phyloP scores from a whole-genome alignment of 169 alveolate genomes.

The Perkinsus olseni region DNA sequence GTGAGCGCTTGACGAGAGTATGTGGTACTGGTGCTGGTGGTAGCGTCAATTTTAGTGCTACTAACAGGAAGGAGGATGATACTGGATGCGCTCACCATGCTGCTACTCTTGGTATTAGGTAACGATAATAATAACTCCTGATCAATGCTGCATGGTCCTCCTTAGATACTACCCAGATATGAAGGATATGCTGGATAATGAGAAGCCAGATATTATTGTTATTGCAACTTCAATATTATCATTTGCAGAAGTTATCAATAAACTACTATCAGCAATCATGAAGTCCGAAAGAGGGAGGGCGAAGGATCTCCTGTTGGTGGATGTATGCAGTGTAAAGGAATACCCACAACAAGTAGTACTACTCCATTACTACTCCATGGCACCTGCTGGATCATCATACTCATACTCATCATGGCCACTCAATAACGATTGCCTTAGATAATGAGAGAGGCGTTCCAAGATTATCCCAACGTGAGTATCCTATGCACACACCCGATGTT shows the following conservation, averaged over 20 bases:
- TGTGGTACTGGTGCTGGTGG: no score
- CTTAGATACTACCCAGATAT: background rate
- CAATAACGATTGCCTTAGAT: background rate
- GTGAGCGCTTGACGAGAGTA: background rate
- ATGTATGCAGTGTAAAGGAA: background rate
- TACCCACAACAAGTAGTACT: background rate
- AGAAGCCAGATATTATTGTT: background rate
- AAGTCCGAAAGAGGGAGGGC: background rate
- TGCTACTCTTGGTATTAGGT: background rate
- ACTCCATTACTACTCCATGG: background rate
- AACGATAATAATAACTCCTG: background rate
- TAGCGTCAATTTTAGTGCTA: background rate
- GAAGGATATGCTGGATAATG: background rate
- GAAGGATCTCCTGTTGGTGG: background rate
- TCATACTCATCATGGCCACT: no score
- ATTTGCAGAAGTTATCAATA: background rate
- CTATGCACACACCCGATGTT: constrained; percentile 15
- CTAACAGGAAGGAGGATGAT: background rate
- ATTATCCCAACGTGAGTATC: no score
- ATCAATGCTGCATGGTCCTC: background rate
- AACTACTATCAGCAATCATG: background rate
- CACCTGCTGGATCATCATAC: background rate
- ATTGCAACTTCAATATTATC: background rate
- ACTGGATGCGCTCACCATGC: background rate
- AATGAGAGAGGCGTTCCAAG: background rate